Evolutionary conservation across 2,329 filamentous ascomycete species (phyloP).

Genomic region (Raffaelea arxii): DNA sequence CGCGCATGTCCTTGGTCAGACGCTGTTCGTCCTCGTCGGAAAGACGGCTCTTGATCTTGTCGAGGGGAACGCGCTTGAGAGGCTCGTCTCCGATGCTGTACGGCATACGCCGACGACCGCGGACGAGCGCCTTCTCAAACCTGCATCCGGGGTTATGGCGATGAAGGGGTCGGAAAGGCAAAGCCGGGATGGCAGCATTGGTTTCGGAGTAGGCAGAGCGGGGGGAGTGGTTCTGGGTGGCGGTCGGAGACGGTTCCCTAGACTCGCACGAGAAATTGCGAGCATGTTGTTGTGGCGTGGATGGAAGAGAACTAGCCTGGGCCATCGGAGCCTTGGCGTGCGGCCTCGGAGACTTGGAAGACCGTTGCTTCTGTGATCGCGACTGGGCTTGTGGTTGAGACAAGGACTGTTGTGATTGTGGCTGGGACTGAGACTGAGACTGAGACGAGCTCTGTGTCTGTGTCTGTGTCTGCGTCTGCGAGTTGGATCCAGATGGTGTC

Average conservation of each 20-base stretch:
- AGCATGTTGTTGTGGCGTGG: slow-evolving; percentile 83
- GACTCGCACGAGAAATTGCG: slow-evolving; percentile 75
- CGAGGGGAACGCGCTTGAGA: slow-evolving; percentile 60
- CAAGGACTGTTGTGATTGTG: background rate
- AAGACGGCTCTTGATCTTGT: slow-evolving; percentile 63
- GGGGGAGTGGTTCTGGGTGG: slow-evolving; percentile 70
- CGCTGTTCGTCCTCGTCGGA: slow-evolving; percentile 63
- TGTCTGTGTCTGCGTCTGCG: background rate
- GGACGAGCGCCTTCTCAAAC: slow-evolving; percentile 78
- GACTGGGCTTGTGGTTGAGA: background rate
- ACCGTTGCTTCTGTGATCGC: slow-evolving; percentile 9
- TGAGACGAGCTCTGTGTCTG: background rate
- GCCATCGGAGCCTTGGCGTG: slow-evolving; percentile 20
- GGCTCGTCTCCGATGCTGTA: slow-evolving; percentile 81
- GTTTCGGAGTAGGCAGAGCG: slow-evolving; percentile 86
- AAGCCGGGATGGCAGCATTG: slow-evolving; percentile 60
- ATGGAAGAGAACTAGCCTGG: slow-evolving; percentile 83
- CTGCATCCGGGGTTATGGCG: slow-evolving; percentile 58
- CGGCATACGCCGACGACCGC: slow-evolving; percentile 77
- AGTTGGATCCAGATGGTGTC: background rate
- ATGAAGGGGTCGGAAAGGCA: slow-evolving; percentile 56
- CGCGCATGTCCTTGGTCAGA: slow-evolving; percentile 72
- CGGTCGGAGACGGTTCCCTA: slow-evolving; percentile 68
- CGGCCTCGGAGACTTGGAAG: slow-evolving; percentile 16
- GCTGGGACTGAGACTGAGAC: background rate